phyloP scores from a whole-genome alignment of 1,284 basidiomycete genomes.

The Sanguinoderma infundibulare region DNA sequence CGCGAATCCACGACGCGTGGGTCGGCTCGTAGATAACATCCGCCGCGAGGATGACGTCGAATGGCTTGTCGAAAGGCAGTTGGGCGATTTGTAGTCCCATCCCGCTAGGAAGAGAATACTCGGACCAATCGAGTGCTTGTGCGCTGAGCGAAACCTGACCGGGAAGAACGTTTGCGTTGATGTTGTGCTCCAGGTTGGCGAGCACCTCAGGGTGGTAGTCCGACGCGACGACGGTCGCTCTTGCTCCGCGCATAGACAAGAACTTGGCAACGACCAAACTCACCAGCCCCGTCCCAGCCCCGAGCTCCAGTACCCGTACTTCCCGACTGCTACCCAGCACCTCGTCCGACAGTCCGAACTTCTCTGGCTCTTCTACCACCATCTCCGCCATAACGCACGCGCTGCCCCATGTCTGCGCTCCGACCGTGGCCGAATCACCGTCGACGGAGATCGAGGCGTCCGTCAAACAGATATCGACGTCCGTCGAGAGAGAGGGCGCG shows the following conservation, averaged over 20 bases:
- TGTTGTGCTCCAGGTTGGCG: no score
- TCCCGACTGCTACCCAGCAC: neutral
- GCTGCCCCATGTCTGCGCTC: slow-evolving; percentile 91
- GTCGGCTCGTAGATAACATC: no score
- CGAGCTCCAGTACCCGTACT: slow-evolving; percentile 80
- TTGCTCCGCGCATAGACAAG: slow-evolving; percentile 29
- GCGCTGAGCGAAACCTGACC: no score
- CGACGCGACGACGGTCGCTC: slow-evolving; percentile 65
- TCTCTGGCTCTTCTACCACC: slow-evolving; percentile 62
- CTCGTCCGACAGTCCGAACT: slow-evolving; percentile 49
- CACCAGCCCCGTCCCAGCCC: slow-evolving; percentile 89
- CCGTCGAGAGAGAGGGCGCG: slow-evolving; percentile 18
- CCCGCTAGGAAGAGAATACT: no score
- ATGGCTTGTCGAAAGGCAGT: no score
- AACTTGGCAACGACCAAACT: slow-evolving; percentile 67
- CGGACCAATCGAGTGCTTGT: no score
- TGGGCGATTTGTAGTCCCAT: no score
- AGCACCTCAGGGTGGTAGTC: slow-evolving; percentile 83
- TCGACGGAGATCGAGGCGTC: slow-evolving; percentile 75
- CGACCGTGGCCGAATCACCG: slow-evolving; percentile 77
- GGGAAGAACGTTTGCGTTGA: no score
- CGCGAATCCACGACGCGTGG: no score
- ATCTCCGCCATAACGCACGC: slow-evolving; percentile 84
- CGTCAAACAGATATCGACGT: slow-evolving; percentile 55
- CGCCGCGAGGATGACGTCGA: no score